Percentiles rank a stretch among this genome's conserved stretches.
phyloP scores from a whole-genome alignment of 805 yeast species.

The Candida oleophila region DNA sequence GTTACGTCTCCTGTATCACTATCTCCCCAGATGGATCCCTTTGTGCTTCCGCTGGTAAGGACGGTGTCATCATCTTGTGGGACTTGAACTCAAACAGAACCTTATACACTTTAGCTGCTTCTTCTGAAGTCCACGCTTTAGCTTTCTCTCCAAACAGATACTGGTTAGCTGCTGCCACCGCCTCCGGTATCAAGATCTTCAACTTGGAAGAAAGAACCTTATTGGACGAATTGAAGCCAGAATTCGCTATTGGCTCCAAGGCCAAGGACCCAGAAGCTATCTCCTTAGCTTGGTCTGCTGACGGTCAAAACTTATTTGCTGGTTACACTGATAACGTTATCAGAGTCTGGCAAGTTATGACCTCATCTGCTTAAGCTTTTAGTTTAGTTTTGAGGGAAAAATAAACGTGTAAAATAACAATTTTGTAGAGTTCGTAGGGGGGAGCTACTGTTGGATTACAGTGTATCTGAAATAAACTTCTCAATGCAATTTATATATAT shows the following conservation, averaged over 20 bases:
- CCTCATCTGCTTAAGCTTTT: conserved; percentile 51
- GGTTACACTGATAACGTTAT: conserved; percentile 99
- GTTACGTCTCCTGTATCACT: conserved; percentile 95
- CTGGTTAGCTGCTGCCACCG: conserved; percentile 99
- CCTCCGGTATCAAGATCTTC: conserved; percentile 97
- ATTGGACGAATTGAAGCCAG: conserved; percentile 98
- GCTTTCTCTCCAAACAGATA: conserved; percentile 99
- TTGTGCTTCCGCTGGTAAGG: conserved; percentile 99
- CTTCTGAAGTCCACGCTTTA: conserved; percentile 96
- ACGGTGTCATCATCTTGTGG: conserved; percentile 98
- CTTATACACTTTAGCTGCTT: conserved; percentile 90
- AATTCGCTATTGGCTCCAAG: conserved; percentile 82
- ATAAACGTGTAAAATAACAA: conserved; percentile 1
- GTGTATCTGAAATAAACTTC: no score
- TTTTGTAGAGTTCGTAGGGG: no score
- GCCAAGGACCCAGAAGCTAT: conserved; percentile 98
- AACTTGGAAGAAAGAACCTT: conserved; percentile 92
- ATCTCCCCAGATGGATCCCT: conserved; percentile 99
- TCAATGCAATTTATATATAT: no score
- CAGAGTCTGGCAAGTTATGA: conserved; percentile 99
- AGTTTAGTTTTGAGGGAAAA: neutral
- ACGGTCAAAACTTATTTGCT: conserved; percentile 98
- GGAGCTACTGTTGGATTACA: no score
- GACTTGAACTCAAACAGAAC: conserved; percentile 83
- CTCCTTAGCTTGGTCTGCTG: conserved; percentile 99